Evolutionary conservation across 2,329 filamentous ascomycete species (phyloP).

Genomic region (Chrysosporium keratinophilum): DNA sequence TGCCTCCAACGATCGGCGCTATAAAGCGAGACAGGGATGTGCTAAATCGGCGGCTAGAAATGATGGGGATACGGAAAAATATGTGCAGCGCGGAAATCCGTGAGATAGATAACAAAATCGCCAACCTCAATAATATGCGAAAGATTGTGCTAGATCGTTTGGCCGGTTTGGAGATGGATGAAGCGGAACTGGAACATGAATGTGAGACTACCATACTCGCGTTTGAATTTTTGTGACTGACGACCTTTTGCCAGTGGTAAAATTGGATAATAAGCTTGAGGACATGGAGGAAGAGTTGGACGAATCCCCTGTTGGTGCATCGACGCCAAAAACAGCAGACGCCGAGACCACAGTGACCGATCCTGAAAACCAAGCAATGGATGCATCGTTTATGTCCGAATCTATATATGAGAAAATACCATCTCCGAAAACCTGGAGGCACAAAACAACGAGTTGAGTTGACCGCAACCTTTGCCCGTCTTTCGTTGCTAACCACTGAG

Average conservation of each 20-base stretch:
- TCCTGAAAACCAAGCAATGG: slow-evolving; percentile 44
- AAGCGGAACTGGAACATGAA: slow-evolving; percentile 80
- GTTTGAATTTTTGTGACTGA: not conserved
- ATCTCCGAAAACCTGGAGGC: slow-evolving; percentile 44
- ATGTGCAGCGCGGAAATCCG: slow-evolving; percentile 95
- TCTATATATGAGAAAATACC: slow-evolving; percentile 93
- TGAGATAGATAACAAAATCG: slow-evolving; percentile 94
- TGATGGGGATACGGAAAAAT: slow-evolving; percentile 86
- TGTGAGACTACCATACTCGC: slow-evolving; percentile 42
- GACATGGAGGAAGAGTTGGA: slow-evolving; percentile 51
- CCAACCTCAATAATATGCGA: slow-evolving; percentile 85
- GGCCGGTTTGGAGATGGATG: slow-evolving; percentile 79
- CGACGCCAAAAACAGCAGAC: slow-evolving; percentile 30
- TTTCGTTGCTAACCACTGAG: slow-evolving; percentile 3
- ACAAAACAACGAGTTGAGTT: slow-evolving; percentile 33
- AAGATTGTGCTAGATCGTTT: slow-evolving; percentile 81
- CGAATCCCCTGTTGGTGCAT: slow-evolving; percentile 26
- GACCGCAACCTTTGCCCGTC: slow-evolving; percentile 4
- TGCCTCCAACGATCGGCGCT: slow-evolving; percentile 57
- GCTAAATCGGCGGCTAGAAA: slow-evolving; percentile 76
- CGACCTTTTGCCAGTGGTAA: slow-evolving; percentile 36
- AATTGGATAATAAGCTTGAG: slow-evolving; percentile 53
- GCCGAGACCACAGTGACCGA: slow-evolving; percentile 40
- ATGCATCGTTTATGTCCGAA: slow-evolving; percentile 82
- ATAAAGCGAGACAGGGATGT: slow-evolving; percentile 70